These are phyloP conservation scores for Silene conica DNA, from an alignment of 148 eudicot species.

Conservation along the genomic window DNA sequence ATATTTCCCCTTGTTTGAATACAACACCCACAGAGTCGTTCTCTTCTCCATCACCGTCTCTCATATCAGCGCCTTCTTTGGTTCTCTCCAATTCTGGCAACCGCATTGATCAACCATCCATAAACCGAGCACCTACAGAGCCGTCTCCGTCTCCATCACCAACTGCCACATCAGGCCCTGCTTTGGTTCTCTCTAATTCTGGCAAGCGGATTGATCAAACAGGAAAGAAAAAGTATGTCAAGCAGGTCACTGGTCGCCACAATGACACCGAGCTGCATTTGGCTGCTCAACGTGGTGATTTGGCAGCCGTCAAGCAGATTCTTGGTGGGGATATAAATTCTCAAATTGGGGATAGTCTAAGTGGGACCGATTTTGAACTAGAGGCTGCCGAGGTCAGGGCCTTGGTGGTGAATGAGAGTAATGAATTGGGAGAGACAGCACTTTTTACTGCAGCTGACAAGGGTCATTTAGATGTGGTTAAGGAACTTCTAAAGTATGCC, in stretches of 20 bases:
- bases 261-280: slow-evolving; percentile 82
- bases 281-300: slow-evolving; percentile 84
- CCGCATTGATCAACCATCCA: slow-evolving; percentile 58
- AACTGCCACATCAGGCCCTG: slow-evolving; percentile 58
- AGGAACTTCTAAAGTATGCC: slow-evolving; percentile 66
- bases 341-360: slow-evolving; percentile 59
- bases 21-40: slow-evolving; percentile 33
- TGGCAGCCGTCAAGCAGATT: slow-evolving; percentile 62
- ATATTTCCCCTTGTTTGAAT: slow-evolving; percentile 21
- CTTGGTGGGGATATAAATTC: slow-evolving; percentile 51
- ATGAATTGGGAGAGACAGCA: slow-evolving; percentile 76
- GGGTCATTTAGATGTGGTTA: slow-evolving; percentile 72
- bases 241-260: slow-evolving; percentile 83
- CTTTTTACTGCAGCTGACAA: slow-evolving; percentile 65
- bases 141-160: slow-evolving; percentile 75
- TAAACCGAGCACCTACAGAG: slow-evolving; percentile 25
- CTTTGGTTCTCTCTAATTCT: slow-evolving; percentile 71
- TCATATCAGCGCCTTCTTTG: slow-evolving; percentile 61
- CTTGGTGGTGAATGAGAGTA: slow-evolving; percentile 68
- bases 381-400: slow-evolving; percentile 71
- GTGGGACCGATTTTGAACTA: slow-evolving; percentile 61
- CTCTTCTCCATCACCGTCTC: slow-evolving; percentile 64
- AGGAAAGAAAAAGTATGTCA: slow-evolving; percentile 82
- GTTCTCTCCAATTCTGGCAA: slow-evolving; percentile 78
- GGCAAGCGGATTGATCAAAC: slow-evolving; percentile 84